phyloP scores from a whole-genome alignment of 768 basidiomycete genomes.

The Boletus vinaceobasis region DNA sequence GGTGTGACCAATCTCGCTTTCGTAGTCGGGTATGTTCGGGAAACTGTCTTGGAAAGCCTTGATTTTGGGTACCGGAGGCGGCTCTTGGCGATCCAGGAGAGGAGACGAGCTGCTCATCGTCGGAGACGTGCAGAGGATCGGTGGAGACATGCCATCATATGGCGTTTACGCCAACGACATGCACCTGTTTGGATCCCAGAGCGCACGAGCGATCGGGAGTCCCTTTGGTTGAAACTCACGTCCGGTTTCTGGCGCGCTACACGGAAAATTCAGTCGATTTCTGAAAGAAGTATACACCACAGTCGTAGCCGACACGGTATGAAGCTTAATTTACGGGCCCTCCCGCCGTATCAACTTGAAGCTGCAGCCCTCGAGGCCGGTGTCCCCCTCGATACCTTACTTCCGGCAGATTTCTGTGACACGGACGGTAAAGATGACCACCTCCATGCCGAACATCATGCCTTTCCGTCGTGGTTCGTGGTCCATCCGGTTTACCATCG shows the following conservation, averaged over 20 bases:
- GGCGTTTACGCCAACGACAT: conserved; percentile 51
- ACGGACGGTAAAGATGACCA: conserved; percentile 6
- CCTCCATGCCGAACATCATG: neutral
- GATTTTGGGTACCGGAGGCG: conserved; percentile 63
- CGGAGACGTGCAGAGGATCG: conserved; percentile 47
- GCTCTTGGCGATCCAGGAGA: conserved; percentile 42
- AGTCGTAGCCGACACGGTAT: conserved; percentile 39
- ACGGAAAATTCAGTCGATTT: conserved; percentile 10
- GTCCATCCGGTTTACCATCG: conserved; percentile 20
- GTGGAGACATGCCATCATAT: conserved; percentile 62
- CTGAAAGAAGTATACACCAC: conserved; percentile 1
- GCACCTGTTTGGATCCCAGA: conserved; percentile 54
- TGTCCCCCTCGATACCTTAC: conserved; percentile 49
- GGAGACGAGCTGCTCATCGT: conserved; percentile 40
- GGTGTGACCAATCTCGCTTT: conserved; percentile 66
- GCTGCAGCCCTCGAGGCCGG: conserved; percentile 68
- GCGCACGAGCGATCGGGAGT: conserved; percentile 4
- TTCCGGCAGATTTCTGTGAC: conserved; percentile 39
- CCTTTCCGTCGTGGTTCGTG: conserved; percentile 16
- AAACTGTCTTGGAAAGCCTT: conserved; percentile 69
- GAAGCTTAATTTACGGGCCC: conserved; percentile 61
- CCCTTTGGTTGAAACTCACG: conserved; percentile 9
- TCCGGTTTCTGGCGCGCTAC: conserved; percentile 3
- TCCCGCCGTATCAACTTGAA: conserved; percentile 53
- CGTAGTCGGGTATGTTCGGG: conserved; percentile 61